Evolutionary conservation across 1,284 basidiomycete genomes (phyloP), one percentile per base, ranked within the genome.

Genomic region (Trametes pubescens): DNA sequence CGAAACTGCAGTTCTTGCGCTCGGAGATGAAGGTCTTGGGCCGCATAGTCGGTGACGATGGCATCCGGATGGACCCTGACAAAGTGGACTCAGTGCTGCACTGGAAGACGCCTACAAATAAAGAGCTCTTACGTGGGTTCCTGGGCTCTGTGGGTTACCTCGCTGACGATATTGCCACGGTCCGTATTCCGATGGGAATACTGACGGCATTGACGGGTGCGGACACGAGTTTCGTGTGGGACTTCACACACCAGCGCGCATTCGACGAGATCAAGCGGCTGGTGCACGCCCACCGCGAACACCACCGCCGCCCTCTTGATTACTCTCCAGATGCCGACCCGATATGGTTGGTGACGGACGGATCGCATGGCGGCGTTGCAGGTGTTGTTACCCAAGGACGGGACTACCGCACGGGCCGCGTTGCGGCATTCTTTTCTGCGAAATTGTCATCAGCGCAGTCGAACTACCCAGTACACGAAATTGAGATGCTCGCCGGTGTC

Each of bases 21-120:
- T 4, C 2, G 8, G 54, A 56, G 40, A 18, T 56, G 18, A 56
- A 56, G 26, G 24, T 56, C 29, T 24, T 56, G 3, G 54, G 54
- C 1, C 43, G 54, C 54, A 32, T 56, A n/a, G 54, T 56, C 13
- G 40, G 34, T 14, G 9, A 56, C 14, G 26, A n/a, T 6, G 54
- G 54, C 40, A 56, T 56, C 43, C 54, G 54, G 18, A 56, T 56
- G 43, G 54, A 56, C 44, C 54, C 54, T 21, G 54, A 56, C n/a
- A 56, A 56, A 24, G 54, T 56, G 1, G 54, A 46, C 24, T 44
- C 26, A 1, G 54, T 56, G 2, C 16, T 56, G 1, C n/a, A 26
- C 16, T 44, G 54, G 54, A 56, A 56, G 26, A 22, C n/a, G 5
- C 54, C 54, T 1, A 56, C 54, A 1, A 46, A 32, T 13, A 44